Conservation (phyloP, 2,329 filamentous ascomycete species). For the Fusarium compactum region DNA sequence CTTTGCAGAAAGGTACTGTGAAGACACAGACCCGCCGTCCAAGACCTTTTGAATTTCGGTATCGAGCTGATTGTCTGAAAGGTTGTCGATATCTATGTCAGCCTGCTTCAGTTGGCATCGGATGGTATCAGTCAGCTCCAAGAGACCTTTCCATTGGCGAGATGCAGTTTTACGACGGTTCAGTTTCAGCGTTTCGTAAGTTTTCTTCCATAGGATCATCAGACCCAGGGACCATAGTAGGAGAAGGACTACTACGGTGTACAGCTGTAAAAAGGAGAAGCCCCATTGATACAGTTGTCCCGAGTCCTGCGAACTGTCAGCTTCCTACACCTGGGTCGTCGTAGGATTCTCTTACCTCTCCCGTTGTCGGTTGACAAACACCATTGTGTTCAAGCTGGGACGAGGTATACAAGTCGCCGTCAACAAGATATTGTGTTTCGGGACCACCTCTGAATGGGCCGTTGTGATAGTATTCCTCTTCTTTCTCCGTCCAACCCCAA, state of each 20-base stretch:
- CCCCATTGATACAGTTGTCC: constrained; percentile 18
- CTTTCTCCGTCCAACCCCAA: background rate
- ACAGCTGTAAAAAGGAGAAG: constrained; percentile 18
- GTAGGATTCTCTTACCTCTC: accelerated
- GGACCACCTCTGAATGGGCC: background rate
- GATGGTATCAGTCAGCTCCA: background rate
- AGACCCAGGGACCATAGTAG: background rate
- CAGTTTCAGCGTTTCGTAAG: background rate
- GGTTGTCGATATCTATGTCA: background rate
- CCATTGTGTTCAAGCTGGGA: background rate
- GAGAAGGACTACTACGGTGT: background rate
- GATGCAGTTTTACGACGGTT: background rate
- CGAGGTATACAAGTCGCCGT: background rate
- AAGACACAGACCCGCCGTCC: background rate
- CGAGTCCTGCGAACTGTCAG: accelerated
- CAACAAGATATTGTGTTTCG: background rate
- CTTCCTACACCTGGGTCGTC: accelerated
- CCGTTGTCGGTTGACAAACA: constrained; percentile 12
- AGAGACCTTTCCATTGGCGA: constrained; percentile 1
- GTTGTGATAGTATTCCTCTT: too few species aligned
- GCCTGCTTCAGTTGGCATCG: background rate
- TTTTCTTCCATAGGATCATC: background rate
- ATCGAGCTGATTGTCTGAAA: background rate
- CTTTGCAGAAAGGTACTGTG: background rate
- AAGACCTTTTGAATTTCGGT: background rate